Evolutionary conservation across 139 green algal species (phyloP).

Genomic region (Axilococcus clingmanii): DNA sequence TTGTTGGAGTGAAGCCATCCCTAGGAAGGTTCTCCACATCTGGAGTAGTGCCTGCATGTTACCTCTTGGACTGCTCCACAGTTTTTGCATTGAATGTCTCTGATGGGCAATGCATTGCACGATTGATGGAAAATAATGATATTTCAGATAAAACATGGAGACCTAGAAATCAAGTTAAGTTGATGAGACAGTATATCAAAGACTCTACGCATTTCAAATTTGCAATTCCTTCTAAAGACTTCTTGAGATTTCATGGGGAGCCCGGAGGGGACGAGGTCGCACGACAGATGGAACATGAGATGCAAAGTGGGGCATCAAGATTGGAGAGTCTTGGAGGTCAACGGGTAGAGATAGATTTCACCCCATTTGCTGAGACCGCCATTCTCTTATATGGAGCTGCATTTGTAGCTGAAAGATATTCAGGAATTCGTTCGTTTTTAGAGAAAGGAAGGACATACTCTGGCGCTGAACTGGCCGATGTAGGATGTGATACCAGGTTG

Average conservation of each 20-base stretch:
- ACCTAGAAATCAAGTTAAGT: neutral
- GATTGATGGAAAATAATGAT: constrained; percentile 34
- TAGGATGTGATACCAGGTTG: constrained; percentile 44
- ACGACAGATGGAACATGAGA: constrained; percentile 10
- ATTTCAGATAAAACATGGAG: constrained; percentile 32
- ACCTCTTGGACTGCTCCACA: constrained; percentile 64
- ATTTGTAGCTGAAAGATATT: constrained; percentile 70
- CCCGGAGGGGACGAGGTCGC: constrained; percentile 28
- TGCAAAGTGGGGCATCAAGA: constrained; percentile 29
- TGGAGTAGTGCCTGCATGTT: constrained; percentile 63
- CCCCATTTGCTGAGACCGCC: constrained; percentile 42
- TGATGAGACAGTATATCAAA: constrained; percentile 1
- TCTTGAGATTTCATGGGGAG: constrained; percentile 47
- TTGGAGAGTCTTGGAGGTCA: constrained; percentile 38
- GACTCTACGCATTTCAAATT: constrained; percentile 42
- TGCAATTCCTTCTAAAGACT: constrained; percentile 34
- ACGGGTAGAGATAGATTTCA: constrained; percentile 52
- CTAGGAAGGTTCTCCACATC: constrained; percentile 46
- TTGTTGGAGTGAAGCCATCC: constrained; percentile 66
- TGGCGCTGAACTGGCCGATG: neutral
- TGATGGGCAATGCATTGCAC: constrained; percentile 38
- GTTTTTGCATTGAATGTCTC: constrained; percentile 50
- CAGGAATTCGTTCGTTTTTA: constrained; percentile 55
- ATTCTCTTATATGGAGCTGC: constrained; percentile 61
- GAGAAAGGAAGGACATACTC: constrained; percentile 6